A percentile compares a stretch with the other conserved stretches of the same genome.
Evolutionary conservation across 352 stramenopile genomes (phyloP).

Genomic region (Pythium aphanidermatum): DNA sequence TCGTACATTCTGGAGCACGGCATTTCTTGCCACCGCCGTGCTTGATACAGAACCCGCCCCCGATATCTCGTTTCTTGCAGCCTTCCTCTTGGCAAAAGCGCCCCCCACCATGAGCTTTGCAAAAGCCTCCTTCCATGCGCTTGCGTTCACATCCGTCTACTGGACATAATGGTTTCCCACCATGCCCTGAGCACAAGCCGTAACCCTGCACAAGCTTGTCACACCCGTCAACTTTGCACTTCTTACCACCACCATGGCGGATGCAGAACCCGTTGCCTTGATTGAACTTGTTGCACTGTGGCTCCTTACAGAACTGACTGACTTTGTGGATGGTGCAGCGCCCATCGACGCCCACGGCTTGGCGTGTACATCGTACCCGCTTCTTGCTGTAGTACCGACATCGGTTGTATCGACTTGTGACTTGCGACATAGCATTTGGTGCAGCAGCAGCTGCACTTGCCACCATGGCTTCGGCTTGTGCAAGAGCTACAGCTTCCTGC

Average conservation of each 20-base stretch:
- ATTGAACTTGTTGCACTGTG: constrained; percentile 80
- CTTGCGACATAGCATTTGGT: not conserved
- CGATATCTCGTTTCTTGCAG: constrained; percentile 83
- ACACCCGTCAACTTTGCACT: constrained; percentile 74
- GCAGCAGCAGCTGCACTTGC: not conserved
- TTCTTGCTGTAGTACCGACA: constrained; percentile 76
- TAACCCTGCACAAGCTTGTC: constrained; percentile 82
- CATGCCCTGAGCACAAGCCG: constrained; percentile 78
- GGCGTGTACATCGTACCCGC: constrained; percentile 53
- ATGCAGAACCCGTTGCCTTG: constrained; percentile 84
- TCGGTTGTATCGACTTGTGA: constrained; percentile 20
- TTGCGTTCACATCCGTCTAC: constrained; percentile 78
- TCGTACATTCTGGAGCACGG: constrained; percentile 52
- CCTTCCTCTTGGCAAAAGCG: constrained; percentile 64
- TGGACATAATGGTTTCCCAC: constrained; percentile 71
- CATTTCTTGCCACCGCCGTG: constrained; percentile 87
- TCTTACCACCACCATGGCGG: constrained; percentile 78
- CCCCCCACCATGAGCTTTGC: constrained; percentile 78
- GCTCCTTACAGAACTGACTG: constrained; percentile 79
- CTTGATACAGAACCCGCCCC: constrained; percentile 77
- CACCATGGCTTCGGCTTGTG: too few relatives aligned
- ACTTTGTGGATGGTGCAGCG: constrained; percentile 77
- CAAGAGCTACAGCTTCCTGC: too few relatives aligned
- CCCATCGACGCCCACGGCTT: constrained; percentile 61
- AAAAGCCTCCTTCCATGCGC: constrained; percentile 81